Percentiles rank a stretch among this genome's conserved stretches.
These are phyloP conservation scores for Podila minutissima DNA, from an alignment of 192 early-diverging fungal genomes.

Conservation along the genomic window DNA sequence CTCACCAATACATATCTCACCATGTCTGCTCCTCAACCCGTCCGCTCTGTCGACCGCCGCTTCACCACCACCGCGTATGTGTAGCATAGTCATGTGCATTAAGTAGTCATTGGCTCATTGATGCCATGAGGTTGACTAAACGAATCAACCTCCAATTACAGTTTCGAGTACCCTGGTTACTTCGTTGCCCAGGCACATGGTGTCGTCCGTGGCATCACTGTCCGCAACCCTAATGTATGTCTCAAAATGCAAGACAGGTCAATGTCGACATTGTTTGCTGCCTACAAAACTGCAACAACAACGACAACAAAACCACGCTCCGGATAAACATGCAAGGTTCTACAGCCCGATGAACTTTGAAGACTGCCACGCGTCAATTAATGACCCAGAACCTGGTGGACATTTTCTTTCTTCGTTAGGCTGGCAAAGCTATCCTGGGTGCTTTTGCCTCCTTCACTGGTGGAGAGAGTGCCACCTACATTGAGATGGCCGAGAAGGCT, in stretches of 20 bases:
- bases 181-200: slow-evolving; percentile 43
- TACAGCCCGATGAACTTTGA: no score
- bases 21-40: slow-evolving; percentile 26
- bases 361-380: no score
- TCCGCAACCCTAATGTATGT: slow-evolving; percentile 48
- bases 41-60: slow-evolving; percentile 48
- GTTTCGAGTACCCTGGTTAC: slow-evolving; percentile 45
- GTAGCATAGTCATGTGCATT: no score
- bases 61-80: slow-evolving; percentile 37
- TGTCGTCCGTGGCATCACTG: slow-evolving; percentile 46
- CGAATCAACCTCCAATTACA: no score
- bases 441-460: slow-evolving; percentile 45
- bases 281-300: no score
- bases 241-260: background rate
- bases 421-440: slow-evolving; percentile 43
- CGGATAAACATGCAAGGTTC: no score
- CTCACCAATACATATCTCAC: background rate
- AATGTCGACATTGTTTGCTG: no score
- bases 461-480: slow-evolving; percentile 40
- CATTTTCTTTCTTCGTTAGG: background rate
- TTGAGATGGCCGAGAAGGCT: slow-evolving; percentile 51
- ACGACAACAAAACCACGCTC: no score
- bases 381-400: no score
- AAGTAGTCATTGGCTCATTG: no score
- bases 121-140: no score